Evolutionary conservation across 108 stramenopile species (phyloP), one percentile per base, ranked within the genome.

Genomic region (Skeletonema costatum): DNA sequence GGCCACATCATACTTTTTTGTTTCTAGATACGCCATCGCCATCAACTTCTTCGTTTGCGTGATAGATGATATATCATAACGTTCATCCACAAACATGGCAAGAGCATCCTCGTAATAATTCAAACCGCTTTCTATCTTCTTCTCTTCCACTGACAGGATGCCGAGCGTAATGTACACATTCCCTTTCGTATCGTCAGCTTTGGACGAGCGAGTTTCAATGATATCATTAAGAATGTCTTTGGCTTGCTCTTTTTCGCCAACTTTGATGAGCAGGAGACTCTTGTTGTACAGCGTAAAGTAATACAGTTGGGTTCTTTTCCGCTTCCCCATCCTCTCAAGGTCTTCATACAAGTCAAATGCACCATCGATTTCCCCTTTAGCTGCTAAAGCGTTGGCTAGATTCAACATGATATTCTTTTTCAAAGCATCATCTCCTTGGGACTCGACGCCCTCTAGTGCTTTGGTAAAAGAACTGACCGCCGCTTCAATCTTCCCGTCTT

Each of bases 211-310:
- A 21, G 60, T 74, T 11, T 19, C 56, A 13, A 51, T 58, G 32
- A 81, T 66, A 31, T 81, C 64, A 19, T 59, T 32, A 48, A 81
- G 70, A 42, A 81, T 65, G 17, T 65, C 30, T 36, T 62, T 56
- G 5, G 80, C 68, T 56, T 81, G 46, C 17, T 70, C 80, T 38
- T 38, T 32, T 17, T 81, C 73, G 38, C 80, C 74, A 53, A 67
- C 44, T 38, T 70, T 75, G 29, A 68, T 39, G 21, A 81, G 38
- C 19, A 74, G 32, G 10, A 71, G 41, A 67, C 74, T 71, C 58
- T 75, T 74, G 60, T 81, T 81, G 59, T 75, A 74, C 21, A 81
- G 74, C 2, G 80, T 50, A 68, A 66, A 59, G 64, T 61, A 81
- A 53, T 70, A 81, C 50, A 73, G 48, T 17, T 66, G 35, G 7